Evolutionary conservation across 441 rosid genomes (phyloP).

Genomic region (Kokia cookei): DNA sequence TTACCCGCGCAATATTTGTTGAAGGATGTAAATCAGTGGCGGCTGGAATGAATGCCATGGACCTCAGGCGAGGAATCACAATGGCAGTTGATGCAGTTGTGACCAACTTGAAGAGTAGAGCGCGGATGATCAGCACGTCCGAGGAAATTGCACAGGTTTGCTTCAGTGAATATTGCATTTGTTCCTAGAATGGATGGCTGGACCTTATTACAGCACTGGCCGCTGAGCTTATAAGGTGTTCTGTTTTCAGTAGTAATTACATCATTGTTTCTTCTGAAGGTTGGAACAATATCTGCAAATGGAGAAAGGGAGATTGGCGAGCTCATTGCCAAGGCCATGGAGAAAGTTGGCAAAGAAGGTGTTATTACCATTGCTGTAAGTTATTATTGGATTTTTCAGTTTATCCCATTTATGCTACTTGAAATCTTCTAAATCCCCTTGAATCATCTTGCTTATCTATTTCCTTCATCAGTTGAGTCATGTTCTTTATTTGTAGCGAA

Average conservation of each 20-base stretch:
- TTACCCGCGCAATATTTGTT: conserved; percentile 29
- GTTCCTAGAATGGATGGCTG: not conserved
- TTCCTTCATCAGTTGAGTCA: not conserved
- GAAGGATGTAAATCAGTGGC: conserved; percentile 94
- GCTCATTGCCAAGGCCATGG: conserved; percentile 1
- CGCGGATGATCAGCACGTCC: conserved; percentile 84
- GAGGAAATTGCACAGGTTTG: conserved; percentile 82
- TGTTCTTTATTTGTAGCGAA: not conserved
- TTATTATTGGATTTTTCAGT: not conserved
- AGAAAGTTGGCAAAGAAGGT: conserved; percentile 1
- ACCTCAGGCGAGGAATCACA: conserved; percentile 72
- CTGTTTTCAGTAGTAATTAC: not conserved
- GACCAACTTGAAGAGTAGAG: conserved; percentile 71
- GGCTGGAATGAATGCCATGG: conserved; percentile 92
- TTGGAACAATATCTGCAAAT: not conserved
- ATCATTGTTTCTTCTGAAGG: not conserved
- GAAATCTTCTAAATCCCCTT: not conserved
- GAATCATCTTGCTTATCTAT: not conserved
- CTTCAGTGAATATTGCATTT: not conserved
- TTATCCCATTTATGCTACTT: not conserved
- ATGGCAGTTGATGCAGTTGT: conserved; percentile 85
- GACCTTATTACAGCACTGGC: not conserved
- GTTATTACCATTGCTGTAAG: not conserved
- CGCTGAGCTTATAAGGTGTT: not conserved
- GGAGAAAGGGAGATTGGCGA: not conserved